Evolutionary conservation across 2,329 filamentous ascomycete species (phyloP), one percentile per base, ranked within the genome.

Genomic region (Xylariaceae sp.): DNA sequence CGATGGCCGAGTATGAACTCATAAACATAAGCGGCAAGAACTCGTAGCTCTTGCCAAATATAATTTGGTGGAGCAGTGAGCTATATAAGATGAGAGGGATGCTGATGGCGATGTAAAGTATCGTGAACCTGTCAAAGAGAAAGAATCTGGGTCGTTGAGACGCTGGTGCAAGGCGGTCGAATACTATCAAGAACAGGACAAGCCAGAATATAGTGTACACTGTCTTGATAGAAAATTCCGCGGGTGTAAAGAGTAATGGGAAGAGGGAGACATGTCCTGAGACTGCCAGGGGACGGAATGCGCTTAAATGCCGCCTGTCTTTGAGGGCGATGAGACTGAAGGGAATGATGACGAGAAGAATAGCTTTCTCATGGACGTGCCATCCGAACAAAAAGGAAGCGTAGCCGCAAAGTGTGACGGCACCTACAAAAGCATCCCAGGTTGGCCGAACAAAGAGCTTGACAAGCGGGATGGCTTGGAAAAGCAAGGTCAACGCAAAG

Each of bases 331-430:
- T 85, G 50, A 98, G 77, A 56, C 88, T 94, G 73, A 97, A 97
- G 0, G 93, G 93, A 39, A 97, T 87, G 55, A 98, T 90, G 61
- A 97, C 86, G 17, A 97, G 79, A 19, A 98, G 77, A 46, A 98
- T 87, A 2, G 93, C 93, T 68, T 98, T 98, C 64, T 98, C 93
- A 60, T 98, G 93, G 7, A 98, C 93, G 62, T 98, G 93, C 90
- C 92, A 98, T 45, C 93, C 92, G 58, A 97, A 97, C 8, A 98
- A 76, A 70, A 98, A 98, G 0, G 92, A 96, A 0, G 92, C 87
- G 63, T 96, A 98, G 47, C 88, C 93, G 61, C 93, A 97, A 14
- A 97, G 80, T 0, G 92, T 96, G 36, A 95, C 79, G 1, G 89
- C 85, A 3, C 89, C 89, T 34, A 97, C 79, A 63, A 98, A 97